Evolutionary conservation across 352 stramenopile species (phyloP), one percentile per base, ranked within the genome.

Genomic region (Nothophytophthora sp.): DNA sequence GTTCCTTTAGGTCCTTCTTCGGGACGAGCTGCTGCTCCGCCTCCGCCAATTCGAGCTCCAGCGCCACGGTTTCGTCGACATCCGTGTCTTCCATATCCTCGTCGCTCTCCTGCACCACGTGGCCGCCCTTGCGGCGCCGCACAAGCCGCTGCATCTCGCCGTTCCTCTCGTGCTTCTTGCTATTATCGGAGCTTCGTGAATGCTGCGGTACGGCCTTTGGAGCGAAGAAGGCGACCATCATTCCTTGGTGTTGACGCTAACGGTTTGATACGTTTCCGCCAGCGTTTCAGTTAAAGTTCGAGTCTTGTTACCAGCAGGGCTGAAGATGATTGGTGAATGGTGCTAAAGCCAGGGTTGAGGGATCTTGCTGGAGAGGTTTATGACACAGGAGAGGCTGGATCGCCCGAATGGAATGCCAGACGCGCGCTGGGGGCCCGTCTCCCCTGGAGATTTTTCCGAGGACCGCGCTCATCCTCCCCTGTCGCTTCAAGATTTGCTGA

Each of bases 61-160:
- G 23, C 19, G 43, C 20, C 18, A 42, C 28, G 6, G 41, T 36
- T 22, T 54, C 53, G 3, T 27, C 25, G 1, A 53, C 6, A 3
- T 54, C 34, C 2, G 58, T 57, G 13, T 55, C 27, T 9, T 43
- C 41, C 11, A 39, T 42, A 13, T 60, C 50, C 4, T 66, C 58
- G 2, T 73, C 63, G 18, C 47, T 46, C 22, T 60, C 62, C 20
- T 30, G 35, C 40, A 64, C 48, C 32, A 64, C 47, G 13, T 27
- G 19, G 5, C 36, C 42, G 20, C 38, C 60, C 53, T 64, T 68
- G 29, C 55, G 41, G 22, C 54, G 60, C 42, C 53, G 60, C 23
- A 64, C 30, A 24, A 68, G 54, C 43, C 60, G 53, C 47, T 68
- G 53, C 52, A 68, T 30, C 27, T 30, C 27, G 27, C 27, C 27